Conservation (phyloP, 805 yeast genomes). For the Yarrowia osloensis region DNA sequence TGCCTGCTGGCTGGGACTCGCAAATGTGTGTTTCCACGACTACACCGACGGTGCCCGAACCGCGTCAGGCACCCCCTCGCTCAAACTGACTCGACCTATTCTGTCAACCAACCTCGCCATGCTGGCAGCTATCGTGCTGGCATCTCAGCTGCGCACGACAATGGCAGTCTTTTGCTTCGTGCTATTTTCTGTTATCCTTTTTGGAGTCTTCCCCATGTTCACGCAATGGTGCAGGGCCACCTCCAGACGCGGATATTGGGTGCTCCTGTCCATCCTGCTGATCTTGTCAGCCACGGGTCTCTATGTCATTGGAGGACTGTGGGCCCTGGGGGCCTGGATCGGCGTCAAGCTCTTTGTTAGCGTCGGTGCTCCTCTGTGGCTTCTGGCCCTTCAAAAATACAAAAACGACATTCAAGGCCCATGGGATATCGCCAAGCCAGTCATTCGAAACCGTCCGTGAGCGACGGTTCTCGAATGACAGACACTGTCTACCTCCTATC, state of each 20-base stretch:
- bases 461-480: not conserved
- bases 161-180: slow-evolving; percentile 81
- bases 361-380: slow-evolving; percentile 67
- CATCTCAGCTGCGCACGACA: slow-evolving; percentile 79
- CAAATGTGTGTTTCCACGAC: slow-evolving; percentile 69
- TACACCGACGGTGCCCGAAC: slow-evolving; percentile 44
- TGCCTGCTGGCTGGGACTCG: slow-evolving; percentile 72
- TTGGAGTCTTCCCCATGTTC: slow-evolving; percentile 72
- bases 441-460: slow-evolving; percentile 42
- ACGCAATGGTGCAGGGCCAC: slow-evolving; percentile 58
- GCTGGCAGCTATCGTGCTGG: slow-evolving; percentile 83
- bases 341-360: slow-evolving; percentile 51
- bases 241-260: slow-evolving; percentile 38
- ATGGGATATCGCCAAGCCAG: slow-evolving; percentile 87
- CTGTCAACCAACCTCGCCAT: slow-evolving; percentile 80
- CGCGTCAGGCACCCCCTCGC: slow-evolving; percentile 35
- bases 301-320: slow-evolving; percentile 46
- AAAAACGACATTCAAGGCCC: slow-evolving; percentile 88
- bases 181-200: slow-evolving; percentile 66
- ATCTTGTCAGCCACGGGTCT: slow-evolving; percentile 39
- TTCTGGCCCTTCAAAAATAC: slow-evolving; percentile 70
- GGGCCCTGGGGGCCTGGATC: slow-evolving; percentile 54
- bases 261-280: slow-evolving; percentile 36
- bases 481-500: not conserved
- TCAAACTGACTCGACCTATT: slow-evolving; percentile 46